phyloP scores from a whole-genome alignment of 192 early-diverging fungal genomes.

The Backusella sp. region DNA sequence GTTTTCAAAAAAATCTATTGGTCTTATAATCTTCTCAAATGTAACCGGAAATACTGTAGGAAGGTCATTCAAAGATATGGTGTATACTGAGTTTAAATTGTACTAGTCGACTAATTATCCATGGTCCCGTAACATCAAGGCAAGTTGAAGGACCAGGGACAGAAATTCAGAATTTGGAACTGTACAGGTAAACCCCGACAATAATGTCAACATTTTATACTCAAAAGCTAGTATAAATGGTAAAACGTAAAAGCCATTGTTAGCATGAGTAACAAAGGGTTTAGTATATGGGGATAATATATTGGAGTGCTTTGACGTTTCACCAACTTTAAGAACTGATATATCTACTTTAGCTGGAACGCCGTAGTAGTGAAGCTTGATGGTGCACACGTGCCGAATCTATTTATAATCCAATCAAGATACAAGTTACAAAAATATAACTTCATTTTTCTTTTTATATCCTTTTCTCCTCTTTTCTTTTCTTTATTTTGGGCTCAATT shows the following conservation, averaged over 20 bases:
- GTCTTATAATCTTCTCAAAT: no score
- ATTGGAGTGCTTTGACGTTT: background rate
- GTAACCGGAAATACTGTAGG: background rate
- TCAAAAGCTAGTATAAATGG: slow-evolving; percentile 11
- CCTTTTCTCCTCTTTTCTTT: background rate
- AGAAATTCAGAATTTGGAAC: background rate
- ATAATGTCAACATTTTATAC: background rate
- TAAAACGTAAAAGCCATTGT: slow-evolving; percentile 1
- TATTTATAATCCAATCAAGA: slow-evolving; percentile 22
- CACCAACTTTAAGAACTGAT: background rate
- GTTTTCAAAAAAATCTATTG: no score
- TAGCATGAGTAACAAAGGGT: background rate
- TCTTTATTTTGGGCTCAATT: slow-evolving; percentile 15
- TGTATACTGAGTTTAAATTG: background rate
- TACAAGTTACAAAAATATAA: slow-evolving; percentile 12
- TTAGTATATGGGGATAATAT: background rate
- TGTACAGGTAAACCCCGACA: slow-evolving; percentile 6
- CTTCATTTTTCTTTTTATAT: slow-evolving; percentile 9
- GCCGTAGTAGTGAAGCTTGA: slow-evolving; percentile 5
- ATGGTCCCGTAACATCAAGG: background rate
- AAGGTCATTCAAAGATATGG: background rate
- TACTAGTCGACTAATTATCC: background rate
- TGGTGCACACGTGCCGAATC: slow-evolving; percentile 11
- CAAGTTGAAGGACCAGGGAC: slow-evolving; percentile 12
- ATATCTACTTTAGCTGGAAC: background rate